Evolutionary conservation across 345 rosid species (phyloP), one percentile per base, ranked within the genome.

Genomic region (Gossypium turneri): DNA sequence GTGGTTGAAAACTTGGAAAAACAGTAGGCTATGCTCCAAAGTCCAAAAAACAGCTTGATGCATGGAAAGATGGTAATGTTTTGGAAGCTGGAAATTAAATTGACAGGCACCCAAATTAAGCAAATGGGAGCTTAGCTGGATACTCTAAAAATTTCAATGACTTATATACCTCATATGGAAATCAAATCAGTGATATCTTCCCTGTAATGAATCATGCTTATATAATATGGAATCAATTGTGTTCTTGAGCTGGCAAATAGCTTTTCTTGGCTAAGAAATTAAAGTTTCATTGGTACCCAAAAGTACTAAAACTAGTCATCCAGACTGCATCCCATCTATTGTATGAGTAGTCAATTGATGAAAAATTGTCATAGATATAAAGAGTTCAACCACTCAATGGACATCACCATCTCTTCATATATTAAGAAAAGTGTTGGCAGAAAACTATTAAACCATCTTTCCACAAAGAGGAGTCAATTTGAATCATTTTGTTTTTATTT

Each of bases 91-190:
- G 34, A 6, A 17, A 12, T 7, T 45, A 29, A 68, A 24, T 7
- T 13, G 13, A 19, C 2, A 34, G 48, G 5, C 2, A n/a, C 50
- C 50, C 11, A 34, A 29, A 11, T 38, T 71, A 29, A 3, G 4
- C n/a, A 59, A 45, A 4, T 27, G 64, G 75, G 22, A 16, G 75
- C 20, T 43, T 72, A 57, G 75, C 75, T 72, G 55, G 52, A 43
- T 15, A 47, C 2, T 6, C 17, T 12, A 19, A 19, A 4, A n/a
- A 10, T 43, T n/a, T 66, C 70, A 19, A 20, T 12, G 53, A 44
- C 11, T n/a, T 24, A 55, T 17, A 66, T 44, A 20, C 51, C 17
- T 66, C 34, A 1, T 50, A 13, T 25, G 44, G 59, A 25, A 51
- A 25, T 66, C 16, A 44, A 66, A 44, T 44, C 70, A 44, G 17